Evolutionary conservation across 108 stramenopile species (phyloP).

Genomic region (Schizochytrium sp.): DNA sequence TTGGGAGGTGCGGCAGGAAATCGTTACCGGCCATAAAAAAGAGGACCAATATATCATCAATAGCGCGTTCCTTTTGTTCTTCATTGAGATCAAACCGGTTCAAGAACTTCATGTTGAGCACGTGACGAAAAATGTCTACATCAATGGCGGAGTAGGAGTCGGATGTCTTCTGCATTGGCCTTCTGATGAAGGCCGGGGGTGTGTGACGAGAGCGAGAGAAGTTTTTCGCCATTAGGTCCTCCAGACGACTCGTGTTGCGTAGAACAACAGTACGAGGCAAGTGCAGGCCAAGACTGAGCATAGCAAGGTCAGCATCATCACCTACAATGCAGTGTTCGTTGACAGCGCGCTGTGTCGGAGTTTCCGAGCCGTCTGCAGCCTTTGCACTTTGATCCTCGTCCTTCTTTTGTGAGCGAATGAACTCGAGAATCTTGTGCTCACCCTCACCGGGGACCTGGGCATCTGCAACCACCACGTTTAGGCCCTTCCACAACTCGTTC

Average conservation of each 20-base stretch:
- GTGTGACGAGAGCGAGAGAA: not conserved
- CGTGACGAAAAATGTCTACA: constrained; percentile 75
- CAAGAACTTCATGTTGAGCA: constrained; percentile 68
- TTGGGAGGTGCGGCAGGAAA: constrained; percentile 92
- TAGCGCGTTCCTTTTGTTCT: constrained; percentile 87
- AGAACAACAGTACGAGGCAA: constrained; percentile 95
- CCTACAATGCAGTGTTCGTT: constrained; percentile 94
- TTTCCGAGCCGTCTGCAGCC: not conserved
- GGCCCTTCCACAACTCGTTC: constrained; percentile 87
- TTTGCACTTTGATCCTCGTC: not conserved
- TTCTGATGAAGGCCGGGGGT: not conserved
- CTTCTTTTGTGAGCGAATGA: constrained; percentile 83
- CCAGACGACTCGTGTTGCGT: constrained; percentile 84
- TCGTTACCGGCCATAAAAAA: constrained; percentile 64
- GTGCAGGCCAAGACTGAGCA: constrained; percentile 98
- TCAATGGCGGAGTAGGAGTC: constrained; percentile 63
- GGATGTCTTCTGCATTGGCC: not conserved
- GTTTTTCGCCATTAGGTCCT: constrained; percentile 31
- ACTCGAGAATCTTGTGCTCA: constrained; percentile 98
- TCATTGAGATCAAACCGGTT: constrained; percentile 65
- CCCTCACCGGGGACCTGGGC: constrained; percentile 94
- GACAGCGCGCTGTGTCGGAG: not conserved
- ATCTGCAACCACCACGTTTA: constrained; percentile 91
- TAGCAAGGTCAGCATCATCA: constrained; percentile 98
- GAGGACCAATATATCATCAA: constrained; percentile 98